phyloP scores from a whole-genome alignment of 306 rosid genomes.

The Argentina anserina region DNA sequence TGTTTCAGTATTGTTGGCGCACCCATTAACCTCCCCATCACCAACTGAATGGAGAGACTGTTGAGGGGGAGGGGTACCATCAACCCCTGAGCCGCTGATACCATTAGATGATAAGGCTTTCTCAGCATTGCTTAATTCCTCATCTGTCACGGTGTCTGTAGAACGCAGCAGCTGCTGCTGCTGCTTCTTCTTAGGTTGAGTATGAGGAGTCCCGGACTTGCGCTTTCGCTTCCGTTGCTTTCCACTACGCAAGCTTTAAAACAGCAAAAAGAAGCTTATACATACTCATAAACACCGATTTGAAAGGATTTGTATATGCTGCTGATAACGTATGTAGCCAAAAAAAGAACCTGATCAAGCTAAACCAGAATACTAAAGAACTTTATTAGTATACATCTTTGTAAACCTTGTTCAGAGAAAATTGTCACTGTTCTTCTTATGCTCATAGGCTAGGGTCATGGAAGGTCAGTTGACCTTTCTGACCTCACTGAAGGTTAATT shows the following conservation, averaged over 20 bases:
- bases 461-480: neutral
- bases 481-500: too few relatives aligned
- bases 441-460: neutral
- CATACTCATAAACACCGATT: neutral
- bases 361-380: neutral
- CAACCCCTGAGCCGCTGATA: constrained; percentile 23
- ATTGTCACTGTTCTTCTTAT: neutral
- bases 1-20: constrained; percentile 23
- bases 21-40: constrained; percentile 36
- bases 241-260: constrained; percentile 51
- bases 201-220: constrained; percentile 43
- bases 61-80: constrained; percentile 36
- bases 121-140: constrained; percentile 29
- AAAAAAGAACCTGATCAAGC: neutral
- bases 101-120: constrained; percentile 42
- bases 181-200: constrained; percentile 62
- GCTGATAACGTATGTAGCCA: neutral
- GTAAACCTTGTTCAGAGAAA: neutral
- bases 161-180: constrained; percentile 42
- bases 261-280: constrained; percentile 13
- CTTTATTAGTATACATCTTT: neutral
- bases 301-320: neutral
- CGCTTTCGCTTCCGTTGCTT: constrained; percentile 61
- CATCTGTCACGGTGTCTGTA: constrained; percentile 39
- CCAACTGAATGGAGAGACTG: constrained; percentile 37